These are phyloP conservation scores for Sistotremastrum suecicum DNA, from an alignment of 768 basidiomycete genomes.

Conservation along the genomic window DNA sequence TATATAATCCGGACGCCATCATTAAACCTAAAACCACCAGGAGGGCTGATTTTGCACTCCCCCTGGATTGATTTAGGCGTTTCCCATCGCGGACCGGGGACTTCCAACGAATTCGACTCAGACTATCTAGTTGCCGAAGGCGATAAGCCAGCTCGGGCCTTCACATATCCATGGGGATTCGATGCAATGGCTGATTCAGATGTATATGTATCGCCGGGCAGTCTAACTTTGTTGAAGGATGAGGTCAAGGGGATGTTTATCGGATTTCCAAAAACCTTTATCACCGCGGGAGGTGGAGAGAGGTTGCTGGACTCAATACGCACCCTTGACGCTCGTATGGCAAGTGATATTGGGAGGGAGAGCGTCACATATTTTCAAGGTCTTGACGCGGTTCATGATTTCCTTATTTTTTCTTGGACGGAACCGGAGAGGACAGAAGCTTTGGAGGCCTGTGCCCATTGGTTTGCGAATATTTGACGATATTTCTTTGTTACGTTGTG, in stretches of 20 bases:
- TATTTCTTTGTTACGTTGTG: too few relatives aligned
- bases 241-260: background rate
- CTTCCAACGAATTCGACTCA: constrained; percentile 4
- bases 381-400: constrained; percentile 8
- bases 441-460: constrained; percentile 30
- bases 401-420: constrained; percentile 7
- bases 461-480: constrained; percentile 15
- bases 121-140: background rate
- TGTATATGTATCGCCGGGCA: too few relatives aligned
- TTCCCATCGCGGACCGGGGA: constrained; percentile 6
- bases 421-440: constrained; percentile 9
- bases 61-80: constrained; percentile 14
- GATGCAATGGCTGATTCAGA: too few relatives aligned
- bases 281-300: background rate
- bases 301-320: background rate
- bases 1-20: constrained; percentile 7
- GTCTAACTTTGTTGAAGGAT: too few relatives aligned
- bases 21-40: constrained; percentile 11
- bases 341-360: background rate
- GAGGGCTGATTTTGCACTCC: constrained; percentile 21
- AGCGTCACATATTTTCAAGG: background rate
- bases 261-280: background rate
- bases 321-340: background rate
- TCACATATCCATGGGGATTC: too few relatives aligned
- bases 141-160: too few relatives aligned